Base-by-base conservation (phyloP, 139 green algal genomes). In the Edaphochlamys debaryana region DNA sequence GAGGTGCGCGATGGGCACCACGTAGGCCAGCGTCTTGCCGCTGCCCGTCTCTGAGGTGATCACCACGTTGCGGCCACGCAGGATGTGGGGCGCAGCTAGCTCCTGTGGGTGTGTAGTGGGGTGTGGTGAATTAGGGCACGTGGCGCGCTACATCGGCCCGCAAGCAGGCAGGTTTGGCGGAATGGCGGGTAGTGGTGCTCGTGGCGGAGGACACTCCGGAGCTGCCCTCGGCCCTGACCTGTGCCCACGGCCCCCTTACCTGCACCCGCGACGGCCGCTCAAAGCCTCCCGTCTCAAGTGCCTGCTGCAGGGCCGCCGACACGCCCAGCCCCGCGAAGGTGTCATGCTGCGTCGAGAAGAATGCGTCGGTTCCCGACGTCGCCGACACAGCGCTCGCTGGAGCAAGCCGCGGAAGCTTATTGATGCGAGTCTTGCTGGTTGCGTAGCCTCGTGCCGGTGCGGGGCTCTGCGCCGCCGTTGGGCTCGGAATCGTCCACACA, bases 11-110 rank as follows among this genome's bases (percentile, higher is more conserved):
- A 99, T 75, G 13, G 97, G 97, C 0, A 86, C 89, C 19, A 99
- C 84, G 91, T 99, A 99, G 2, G 95, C 91, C 2, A 98, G 88
- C 9, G 97, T 99, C 84, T 99, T 99, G 82, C 97, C 97, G 76
- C 95, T 99, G 74, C 97, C 97, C 9, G 97, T 99, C 82, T 99
- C 97, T 11, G 97, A 94, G 3, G 97, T 95, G 22, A 99, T 80
- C 15, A 99, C 96, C 0, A 94, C 88, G 79, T 96, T 92, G 37
- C 79, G 60, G 40, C 94, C 92, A 0, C 60, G 52, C 7, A 95
- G 42, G 67, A 98, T 68, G 11, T 85, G 84, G 0, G 90, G 92
- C 0, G 93, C 71, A 0, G 93, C 89, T 1, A 93, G 84, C 67
- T 90, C 86, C 93, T 98, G 85, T 36, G 36, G 11, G 30, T 38